Conservation (phyloP, 495 filamentous ascomycete genomes). For the Penicillium arizonense region DNA sequence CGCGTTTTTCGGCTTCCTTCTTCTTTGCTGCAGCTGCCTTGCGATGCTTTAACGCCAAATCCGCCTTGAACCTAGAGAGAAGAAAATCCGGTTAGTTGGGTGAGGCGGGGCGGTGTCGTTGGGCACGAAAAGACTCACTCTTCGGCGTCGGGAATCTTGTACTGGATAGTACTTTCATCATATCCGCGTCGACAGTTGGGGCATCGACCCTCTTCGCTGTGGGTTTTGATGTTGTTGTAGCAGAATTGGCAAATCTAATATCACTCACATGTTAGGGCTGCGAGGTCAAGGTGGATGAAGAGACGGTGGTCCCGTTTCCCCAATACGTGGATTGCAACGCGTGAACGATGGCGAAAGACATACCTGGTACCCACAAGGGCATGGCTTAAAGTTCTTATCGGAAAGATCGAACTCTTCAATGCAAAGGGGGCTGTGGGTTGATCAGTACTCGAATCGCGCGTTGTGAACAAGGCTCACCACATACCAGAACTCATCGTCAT, state of each 20-base stretch:
- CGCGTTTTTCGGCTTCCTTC: constrained; percentile 92
- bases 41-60: constrained; percentile 84
- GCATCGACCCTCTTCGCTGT: constrained; percentile 91
- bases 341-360: constrained; percentile 10
- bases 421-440: constrained; percentile 74
- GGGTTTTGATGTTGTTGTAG: constrained; percentile 93
- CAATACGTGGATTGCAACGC: background rate
- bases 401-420: constrained; percentile 98
- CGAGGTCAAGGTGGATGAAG: too few relatives aligned
- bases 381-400: constrained; percentile 95
- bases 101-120: background rate
- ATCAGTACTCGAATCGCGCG: constrained; percentile 13
- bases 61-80: constrained; percentile 67
- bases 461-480: constrained; percentile 17
- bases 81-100: constrained; percentile 7
- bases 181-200: constrained; percentile 94
- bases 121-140: constrained; percentile 60
- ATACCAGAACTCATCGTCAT: constrained; percentile 92
- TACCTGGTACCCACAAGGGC: constrained; percentile 98
- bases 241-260: constrained; percentile 97
- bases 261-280: background rate
- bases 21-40: constrained; percentile 88
- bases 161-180: constrained; percentile 94
- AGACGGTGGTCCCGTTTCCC: background rate
- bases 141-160: constrained; percentile 88